Conservation (phyloP, 768 basidiomycete genomes). For the Russula earlei region DNA sequence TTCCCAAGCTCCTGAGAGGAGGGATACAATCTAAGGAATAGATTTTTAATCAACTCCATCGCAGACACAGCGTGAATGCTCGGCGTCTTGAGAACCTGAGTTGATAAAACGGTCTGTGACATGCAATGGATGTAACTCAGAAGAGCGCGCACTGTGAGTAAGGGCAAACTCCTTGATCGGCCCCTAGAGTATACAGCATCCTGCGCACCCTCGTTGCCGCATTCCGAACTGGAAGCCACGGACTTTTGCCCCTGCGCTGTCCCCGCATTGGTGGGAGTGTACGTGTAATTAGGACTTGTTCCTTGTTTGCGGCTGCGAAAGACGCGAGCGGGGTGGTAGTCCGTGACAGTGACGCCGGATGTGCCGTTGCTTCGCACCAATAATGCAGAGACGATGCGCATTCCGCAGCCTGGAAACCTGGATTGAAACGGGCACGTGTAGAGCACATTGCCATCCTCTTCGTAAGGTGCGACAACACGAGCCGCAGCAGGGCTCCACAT, state of each 20-base stretch:
- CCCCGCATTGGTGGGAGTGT: neutral
- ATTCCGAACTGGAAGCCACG: neutral
- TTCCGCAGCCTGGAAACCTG: neutral
- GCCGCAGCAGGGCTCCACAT: neutral
- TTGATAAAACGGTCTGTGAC: neutral
- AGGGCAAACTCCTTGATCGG: neutral
- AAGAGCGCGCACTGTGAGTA: neutral
- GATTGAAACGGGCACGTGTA: neutral
- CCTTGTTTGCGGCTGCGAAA: neutral
- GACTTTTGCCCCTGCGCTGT: neutral
- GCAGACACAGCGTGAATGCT: neutral
- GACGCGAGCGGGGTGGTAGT: constrained; percentile 4
- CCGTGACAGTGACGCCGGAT: neutral
- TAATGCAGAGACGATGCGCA: neutral
- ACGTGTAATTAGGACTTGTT: neutral
- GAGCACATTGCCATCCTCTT: neutral
- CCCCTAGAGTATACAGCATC: neutral
- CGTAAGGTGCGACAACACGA: neutral
- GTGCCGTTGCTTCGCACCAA: neutral
- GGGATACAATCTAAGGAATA: neutral
- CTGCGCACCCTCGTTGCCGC: neutral
- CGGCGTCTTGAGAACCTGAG: neutral
- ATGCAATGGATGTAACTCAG: neutral
- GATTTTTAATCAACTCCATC: neutral
- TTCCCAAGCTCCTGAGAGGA: neutral